Percentiles rank a stretch among this genome's conserved stretches.
phyloP scores from a whole-genome alignment of 192 early-diverging fungal species.

The Allomyces macrogynus region DNA sequence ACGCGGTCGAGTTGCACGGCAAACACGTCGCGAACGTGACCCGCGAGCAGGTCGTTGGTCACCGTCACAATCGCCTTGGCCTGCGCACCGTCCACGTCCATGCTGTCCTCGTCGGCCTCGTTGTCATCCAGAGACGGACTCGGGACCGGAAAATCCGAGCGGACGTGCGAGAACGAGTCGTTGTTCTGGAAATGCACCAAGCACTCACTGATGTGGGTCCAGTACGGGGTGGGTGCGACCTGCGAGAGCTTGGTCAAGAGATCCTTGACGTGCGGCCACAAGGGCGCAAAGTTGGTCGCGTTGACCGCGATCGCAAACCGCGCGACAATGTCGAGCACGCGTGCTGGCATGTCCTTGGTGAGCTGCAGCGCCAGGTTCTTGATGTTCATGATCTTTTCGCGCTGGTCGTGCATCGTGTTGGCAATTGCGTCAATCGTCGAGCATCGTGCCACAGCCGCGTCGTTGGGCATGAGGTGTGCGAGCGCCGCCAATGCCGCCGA shows the following conservation, averaged over 20 bases:
- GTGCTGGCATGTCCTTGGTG: not conserved
- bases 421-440: not conserved
- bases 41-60: conserved; percentile 8
- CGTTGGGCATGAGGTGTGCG: not conserved
- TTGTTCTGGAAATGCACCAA: conserved; percentile 38
- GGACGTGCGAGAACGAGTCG: conserved; percentile 26
- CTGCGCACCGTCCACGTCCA: conserved; percentile 14
- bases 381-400: not conserved
- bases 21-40: conserved; percentile 21
- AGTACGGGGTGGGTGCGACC: conserved; percentile 30
- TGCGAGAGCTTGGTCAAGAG: conserved; percentile 29
- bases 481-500: not conserved
- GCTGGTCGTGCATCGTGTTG: not conserved
- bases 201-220: conserved; percentile 33
- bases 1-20: conserved; percentile 20
- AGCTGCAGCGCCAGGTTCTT: not conserved
- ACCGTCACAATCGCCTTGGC: conserved; percentile 13
- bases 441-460: not conserved
- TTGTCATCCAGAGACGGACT: not conserved
- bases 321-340: not conserved
- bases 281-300: conserved; percentile 56
- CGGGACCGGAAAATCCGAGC: conserved; percentile 1
- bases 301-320: conserved; percentile 25
- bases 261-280: conserved; percentile 59
- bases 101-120: conserved; percentile 4